A percentile compares a stretch with the other conserved stretches of the same genome.
These are phyloP conservation scores for Phytophthora multivora DNA, from an alignment of 352 stramenopile genomes.

Conservation along the genomic window DNA sequence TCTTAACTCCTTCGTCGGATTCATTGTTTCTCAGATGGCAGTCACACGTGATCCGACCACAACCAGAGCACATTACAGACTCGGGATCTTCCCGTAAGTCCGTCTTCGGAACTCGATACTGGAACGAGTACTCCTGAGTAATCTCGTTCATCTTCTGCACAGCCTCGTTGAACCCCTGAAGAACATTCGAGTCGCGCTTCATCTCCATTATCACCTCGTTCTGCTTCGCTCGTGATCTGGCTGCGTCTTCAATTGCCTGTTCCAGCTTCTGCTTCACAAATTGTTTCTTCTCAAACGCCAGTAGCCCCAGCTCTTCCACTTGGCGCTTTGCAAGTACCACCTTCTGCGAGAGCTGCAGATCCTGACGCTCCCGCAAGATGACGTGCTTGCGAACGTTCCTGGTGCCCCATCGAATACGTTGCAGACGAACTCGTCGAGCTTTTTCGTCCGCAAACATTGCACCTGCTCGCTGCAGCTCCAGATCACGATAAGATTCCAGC, in stretches of 20 bases:
- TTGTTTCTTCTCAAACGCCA: conserved; percentile 65
- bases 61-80: conserved; percentile 50
- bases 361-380: conserved; percentile 46
- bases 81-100: conserved; percentile 55
- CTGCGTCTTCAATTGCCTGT: conserved; percentile 49
- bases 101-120: conserved; percentile 62
- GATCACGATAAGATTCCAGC: conserved; percentile 59
- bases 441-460: conserved; percentile 50
- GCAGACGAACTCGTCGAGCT: conserved; percentile 42
- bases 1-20: conserved; percentile 1
- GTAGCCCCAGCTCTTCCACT: conserved; percentile 53
- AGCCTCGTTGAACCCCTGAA: conserved; percentile 54
- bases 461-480: conserved; percentile 54
- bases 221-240: conserved; percentile 44
- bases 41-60: conserved; percentile 61
- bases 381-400: conserved; percentile 64
- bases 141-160: conserved; percentile 60
- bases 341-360: conserved; percentile 39
- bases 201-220: conserved; percentile 49
- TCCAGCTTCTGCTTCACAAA: conserved; percentile 51
- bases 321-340: conserved; percentile 44
- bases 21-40: conserved; percentile 36
- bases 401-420: conserved; percentile 70
- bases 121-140: conserved; percentile 56
- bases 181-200: conserved; percentile 43